Percentiles rank a stretch among this genome's conserved stretches.
phyloP scores from a whole-genome alignment of 345 rosid species.

The Microcos paniculata region DNA sequence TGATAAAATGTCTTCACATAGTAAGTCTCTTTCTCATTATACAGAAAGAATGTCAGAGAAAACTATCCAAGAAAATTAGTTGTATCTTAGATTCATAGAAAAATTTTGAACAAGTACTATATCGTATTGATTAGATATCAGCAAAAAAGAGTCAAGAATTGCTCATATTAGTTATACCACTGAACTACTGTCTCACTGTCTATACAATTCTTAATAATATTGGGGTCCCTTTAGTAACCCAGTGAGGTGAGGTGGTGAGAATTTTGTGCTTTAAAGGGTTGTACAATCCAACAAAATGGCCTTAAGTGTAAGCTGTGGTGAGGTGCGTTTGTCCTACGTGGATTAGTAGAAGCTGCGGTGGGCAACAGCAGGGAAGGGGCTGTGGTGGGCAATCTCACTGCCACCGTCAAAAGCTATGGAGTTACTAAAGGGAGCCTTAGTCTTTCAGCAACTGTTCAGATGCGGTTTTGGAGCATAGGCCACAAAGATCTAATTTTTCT shows the following conservation, averaged over 20 bases:
- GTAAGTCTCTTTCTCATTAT: conserved; percentile 5
- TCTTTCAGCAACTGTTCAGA: not conserved
- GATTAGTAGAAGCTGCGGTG: no score
- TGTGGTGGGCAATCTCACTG: no score
- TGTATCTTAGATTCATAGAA: not conserved
- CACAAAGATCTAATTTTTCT: not conserved
- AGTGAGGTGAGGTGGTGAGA: no score
- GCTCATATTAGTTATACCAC: not conserved
- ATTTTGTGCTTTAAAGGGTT: no score
- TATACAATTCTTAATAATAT: not conserved
- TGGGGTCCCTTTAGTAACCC: no score
- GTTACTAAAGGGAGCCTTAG: no score
- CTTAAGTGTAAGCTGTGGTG: no score
- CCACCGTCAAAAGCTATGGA: no score
- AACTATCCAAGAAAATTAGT: not conserved
- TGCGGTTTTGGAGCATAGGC: not conserved
- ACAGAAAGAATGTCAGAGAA: not conserved
- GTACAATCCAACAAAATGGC: no score
- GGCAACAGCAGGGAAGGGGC: no score
- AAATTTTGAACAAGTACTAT: not conserved
- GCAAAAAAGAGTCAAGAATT: not conserved
- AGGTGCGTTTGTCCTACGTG: no score
- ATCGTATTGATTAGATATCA: not conserved
- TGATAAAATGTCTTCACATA: conserved; percentile 1
- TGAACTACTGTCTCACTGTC: not conserved